Percentiles rank a stretch among this genome's conserved stretches.
These are phyloP conservation scores for Pyrus hybrid DNA, from an alignment of 331 rosid genomes.

Conservation along the genomic window DNA sequence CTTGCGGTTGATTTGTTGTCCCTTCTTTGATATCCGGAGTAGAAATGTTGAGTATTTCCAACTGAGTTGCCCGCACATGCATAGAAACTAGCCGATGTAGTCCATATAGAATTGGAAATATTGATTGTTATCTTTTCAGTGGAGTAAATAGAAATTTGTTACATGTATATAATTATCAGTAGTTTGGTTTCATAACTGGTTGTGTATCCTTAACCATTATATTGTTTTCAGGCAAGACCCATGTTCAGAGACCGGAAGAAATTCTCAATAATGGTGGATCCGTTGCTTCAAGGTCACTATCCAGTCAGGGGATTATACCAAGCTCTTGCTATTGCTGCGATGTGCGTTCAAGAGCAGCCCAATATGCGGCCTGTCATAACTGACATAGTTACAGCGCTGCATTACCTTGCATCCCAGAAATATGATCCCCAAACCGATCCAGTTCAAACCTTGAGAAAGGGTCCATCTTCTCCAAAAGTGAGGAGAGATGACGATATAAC, in stretches of 20 bases:
- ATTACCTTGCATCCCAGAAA: constrained; percentile 66
- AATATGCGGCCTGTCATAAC: constrained; percentile 52
- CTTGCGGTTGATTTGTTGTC: background rate
- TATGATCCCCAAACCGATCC: constrained; percentile 31
- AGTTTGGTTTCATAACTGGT: background rate
- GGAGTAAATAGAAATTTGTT: background rate
- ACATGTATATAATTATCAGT: background rate
- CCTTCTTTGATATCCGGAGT: background rate
- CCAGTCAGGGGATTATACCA: constrained; percentile 62
- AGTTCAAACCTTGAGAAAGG: constrained; percentile 13
- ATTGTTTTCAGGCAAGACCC: constrained; percentile 55
- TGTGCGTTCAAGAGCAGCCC: constrained; percentile 74
- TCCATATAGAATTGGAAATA: background rate
- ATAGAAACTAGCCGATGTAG: background rate
- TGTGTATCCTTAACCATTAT: background rate
- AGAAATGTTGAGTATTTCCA: background rate
- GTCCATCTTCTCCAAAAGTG: constrained; percentile 14
- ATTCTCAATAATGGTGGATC: constrained; percentile 67
- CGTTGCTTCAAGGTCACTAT: constrained; percentile 50
- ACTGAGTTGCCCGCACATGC: background rate
- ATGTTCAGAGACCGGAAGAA: constrained; percentile 53
- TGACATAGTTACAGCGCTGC: constrained; percentile 74
- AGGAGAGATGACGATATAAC: constrained; percentile 8
- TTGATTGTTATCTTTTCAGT: background rate
- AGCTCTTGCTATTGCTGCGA: constrained; percentile 65